phyloP scores from a whole-genome alignment of 305 asterid genomes.

The Rubia tinctorum region DNA sequence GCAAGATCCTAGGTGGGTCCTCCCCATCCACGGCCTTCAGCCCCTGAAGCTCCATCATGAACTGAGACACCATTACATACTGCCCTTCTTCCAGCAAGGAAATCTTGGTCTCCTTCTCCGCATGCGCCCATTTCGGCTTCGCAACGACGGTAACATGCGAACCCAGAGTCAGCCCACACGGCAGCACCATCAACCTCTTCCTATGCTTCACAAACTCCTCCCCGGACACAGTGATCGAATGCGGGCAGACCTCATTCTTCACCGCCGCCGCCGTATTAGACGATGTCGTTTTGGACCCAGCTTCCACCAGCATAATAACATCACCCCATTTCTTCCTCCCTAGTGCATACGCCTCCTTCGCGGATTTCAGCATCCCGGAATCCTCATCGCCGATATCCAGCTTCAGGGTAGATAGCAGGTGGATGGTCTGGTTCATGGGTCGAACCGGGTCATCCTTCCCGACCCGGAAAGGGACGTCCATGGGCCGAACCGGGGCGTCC shows the following conservation, averaged over 20 bases:
- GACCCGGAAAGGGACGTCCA: constrained; percentile 20
- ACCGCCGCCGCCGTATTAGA: constrained; percentile 24
- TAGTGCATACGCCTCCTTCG: constrained; percentile 61
- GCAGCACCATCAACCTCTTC: constrained; percentile 59
- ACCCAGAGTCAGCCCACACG: constrained; percentile 90
- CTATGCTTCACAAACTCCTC: constrained; percentile 47
- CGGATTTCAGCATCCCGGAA: constrained; percentile 53
- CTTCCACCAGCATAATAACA: background rate
- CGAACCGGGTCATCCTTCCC: constrained; percentile 24
- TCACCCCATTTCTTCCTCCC: constrained; percentile 70
- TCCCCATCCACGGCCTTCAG: constrained; percentile 88
- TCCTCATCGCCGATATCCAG: constrained; percentile 47
- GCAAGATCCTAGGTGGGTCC: constrained; percentile 91
- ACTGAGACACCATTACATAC: constrained; percentile 87
- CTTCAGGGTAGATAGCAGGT: constrained; percentile 56
- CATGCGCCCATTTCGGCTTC: constrained; percentile 71
- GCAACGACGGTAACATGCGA: constrained; percentile 83
- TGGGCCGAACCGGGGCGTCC: constrained; percentile 24
- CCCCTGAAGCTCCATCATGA: constrained; percentile 93
- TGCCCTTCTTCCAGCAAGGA: constrained; percentile 76
- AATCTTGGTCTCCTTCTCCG: constrained; percentile 70
- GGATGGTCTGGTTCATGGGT: constrained; percentile 27
- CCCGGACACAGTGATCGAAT: constrained; percentile 55
- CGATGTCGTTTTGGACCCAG: background rate
- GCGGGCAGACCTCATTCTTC: constrained; percentile 54